Evolutionary conservation across 2,329 filamentous ascomycete species (phyloP), one percentile per base, ranked within the genome.

Genomic region (Colletotrichum cuscutae): DNA sequence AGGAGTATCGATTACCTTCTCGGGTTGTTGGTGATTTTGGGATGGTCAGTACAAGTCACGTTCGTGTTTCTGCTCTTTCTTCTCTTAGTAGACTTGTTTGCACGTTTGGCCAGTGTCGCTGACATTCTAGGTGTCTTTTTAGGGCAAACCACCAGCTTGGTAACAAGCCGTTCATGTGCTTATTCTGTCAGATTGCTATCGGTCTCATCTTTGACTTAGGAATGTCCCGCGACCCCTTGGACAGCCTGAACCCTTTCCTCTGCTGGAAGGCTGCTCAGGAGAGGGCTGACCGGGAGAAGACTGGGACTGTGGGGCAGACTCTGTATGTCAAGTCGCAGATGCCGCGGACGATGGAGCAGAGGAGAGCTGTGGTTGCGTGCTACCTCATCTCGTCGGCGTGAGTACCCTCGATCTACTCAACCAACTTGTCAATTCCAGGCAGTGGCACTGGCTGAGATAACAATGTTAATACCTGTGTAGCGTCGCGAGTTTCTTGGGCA

Each of bases 171-270:
- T 86, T 85, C 58, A 80, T 88, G 19, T 81, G 83, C n/a, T 76
- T 86, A 2, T 83, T 84, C 42, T 79, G 82, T 2, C 83, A 86
- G 54, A 74, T 89, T 32, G 84, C 84, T 3, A 79, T 82, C 8
- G 79, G 85, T 1, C 76, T 88, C 13, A 78, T 85, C 4, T 85
- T 82, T 30, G 87, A 89, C 68, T 80, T 89, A 19, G 83, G 83
- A 8, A 81, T 89, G 7, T 32, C 61, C 19, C 68, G 68, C 22
- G 70, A 74, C 15, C 65, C 71, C 2, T 37, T 63, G 28, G 71
- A 74, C 2, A 30, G 32, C 3, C 37, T 69, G 32, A 74, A 72
- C 15, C 70, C 70, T 1, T 66, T 74, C 19, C 53, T 74, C 28
- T 74, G 70, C 32, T 74, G 71, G 70, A 73, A 73, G 42, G 65